Conservation (phyloP, 306 rosid species). For the Corylus americana region DNA sequence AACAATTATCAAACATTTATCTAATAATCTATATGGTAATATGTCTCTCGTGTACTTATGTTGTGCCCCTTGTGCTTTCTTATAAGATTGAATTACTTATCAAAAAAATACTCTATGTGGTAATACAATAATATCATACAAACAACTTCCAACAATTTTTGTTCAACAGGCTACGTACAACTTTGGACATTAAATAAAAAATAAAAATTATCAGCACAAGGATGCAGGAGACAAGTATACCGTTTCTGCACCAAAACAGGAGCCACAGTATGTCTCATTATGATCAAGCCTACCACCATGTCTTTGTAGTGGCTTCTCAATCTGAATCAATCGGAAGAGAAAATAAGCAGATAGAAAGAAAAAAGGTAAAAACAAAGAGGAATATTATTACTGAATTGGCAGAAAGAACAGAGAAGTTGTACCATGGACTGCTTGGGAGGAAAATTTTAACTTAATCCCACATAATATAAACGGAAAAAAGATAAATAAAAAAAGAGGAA, state of each 20-base stretch:
- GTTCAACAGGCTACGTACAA: slow-evolving; percentile 6
- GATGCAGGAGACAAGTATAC: slow-evolving; percentile 44
- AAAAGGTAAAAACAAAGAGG: slow-evolving; percentile 8
- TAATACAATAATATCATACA: slow-evolving; percentile 15
- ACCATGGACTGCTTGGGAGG: not conserved
- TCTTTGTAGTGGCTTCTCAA: slow-evolving; percentile 87
- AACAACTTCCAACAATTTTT: not conserved
- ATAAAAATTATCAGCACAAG: not conserved
- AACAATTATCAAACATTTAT: not conserved
- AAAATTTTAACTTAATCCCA: no score
- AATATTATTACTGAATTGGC: not conserved
- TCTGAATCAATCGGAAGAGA: slow-evolving; percentile 47
- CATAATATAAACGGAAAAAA: slow-evolving; percentile 1
- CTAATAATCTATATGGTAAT: not conserved
- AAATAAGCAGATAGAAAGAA: slow-evolving; percentile 21
- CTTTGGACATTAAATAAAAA: not conserved
- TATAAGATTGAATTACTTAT: no score
- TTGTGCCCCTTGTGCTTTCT: no score
- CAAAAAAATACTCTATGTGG: not conserved
- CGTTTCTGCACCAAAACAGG: slow-evolving; percentile 91
- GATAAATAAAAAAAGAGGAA: slow-evolving; percentile 5
- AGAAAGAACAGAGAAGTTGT: not conserved
- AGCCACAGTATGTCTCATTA: slow-evolving; percentile 97
- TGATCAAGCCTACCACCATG: slow-evolving; percentile 99
- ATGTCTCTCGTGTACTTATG: no score